phyloP scores from a whole-genome alignment of 73 alveolate species.

The Uronychia binucleata region DNA sequence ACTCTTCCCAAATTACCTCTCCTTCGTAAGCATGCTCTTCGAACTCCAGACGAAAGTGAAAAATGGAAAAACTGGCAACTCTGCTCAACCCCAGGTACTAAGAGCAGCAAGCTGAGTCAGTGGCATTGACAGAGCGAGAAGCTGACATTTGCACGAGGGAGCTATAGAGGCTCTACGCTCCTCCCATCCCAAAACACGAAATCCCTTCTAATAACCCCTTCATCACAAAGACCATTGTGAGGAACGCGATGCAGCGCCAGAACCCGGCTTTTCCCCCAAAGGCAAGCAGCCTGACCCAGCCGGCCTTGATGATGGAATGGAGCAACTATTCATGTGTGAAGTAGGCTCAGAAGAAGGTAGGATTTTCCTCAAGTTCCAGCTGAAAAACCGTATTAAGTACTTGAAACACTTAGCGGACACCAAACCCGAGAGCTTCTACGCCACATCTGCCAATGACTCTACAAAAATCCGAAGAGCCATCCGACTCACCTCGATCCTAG shows the following conservation, averaged over 20 bases:
- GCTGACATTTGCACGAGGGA: constrained; percentile 11
- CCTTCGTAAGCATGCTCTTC: not conserved
- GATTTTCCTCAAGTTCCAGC: not conserved
- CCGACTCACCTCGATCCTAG: not conserved
- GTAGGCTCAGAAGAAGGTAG: not conserved
- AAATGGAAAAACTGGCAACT: not conserved
- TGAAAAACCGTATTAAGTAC: not conserved
- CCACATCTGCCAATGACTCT: not conserved
- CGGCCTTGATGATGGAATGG: not conserved
- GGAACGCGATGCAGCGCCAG: not conserved
- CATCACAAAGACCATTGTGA: constrained; percentile 41
- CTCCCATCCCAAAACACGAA: constrained; percentile 39
- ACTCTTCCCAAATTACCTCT: not conserved
- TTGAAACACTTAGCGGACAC: not conserved
- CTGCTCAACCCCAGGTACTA: not conserved
- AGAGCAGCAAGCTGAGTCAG: not conserved
- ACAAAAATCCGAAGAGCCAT: not conserved
- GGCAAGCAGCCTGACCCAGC: not conserved
- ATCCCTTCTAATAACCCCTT: constrained; percentile 50
- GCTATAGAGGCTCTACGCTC: constrained; percentile 27
- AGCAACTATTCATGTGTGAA: not conserved
- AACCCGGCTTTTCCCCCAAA: not conserved
- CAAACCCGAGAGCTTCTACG: not conserved
- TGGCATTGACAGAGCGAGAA: not conserved
- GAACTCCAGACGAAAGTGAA: not conserved